Evolutionary conservation across 2,329 filamentous ascomycete species (phyloP).

Genomic region (Lachnum nothofagi): DNA sequence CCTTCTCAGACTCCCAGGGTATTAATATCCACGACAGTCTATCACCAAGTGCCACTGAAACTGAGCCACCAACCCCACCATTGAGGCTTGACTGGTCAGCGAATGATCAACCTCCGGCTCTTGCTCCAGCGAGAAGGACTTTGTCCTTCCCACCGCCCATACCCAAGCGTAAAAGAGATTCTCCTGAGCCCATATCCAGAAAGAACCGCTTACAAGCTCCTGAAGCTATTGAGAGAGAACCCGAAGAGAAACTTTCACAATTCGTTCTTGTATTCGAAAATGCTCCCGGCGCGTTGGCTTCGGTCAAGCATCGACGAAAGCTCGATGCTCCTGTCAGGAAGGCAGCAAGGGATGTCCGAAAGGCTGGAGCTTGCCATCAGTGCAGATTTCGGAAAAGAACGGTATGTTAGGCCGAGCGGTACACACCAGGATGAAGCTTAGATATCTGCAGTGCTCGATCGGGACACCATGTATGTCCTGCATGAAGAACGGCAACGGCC

Average conservation of each 20-base stretch:
- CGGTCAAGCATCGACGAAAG: slow-evolving; percentile 21
- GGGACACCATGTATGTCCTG: slow-evolving; percentile 25
- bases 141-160: background rate
- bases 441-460: slow-evolving; percentile 18
- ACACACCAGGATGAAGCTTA: background rate
- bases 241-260: slow-evolving; percentile 15
- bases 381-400: slow-evolving; percentile 29
- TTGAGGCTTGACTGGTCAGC: slow-evolving; percentile 14
- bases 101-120: background rate
- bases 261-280: slow-evolving; percentile 26
- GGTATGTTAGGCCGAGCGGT: slow-evolving; percentile 12
- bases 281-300: slow-evolving; percentile 22
- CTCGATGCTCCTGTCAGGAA: slow-evolving; percentile 25
- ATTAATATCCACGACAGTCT: background rate
- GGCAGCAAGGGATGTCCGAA: slow-evolving; percentile 25
- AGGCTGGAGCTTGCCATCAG: slow-evolving; percentile 28
- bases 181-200: slow-evolving; percentile 12
- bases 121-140: background rate
- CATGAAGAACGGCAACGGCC: slow-evolving; percentile 21
- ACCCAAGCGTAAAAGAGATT: slow-evolving; percentile 16
- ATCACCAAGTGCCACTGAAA: background rate
- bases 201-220: slow-evolving; percentile 3
- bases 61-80: background rate
- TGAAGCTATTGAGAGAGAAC: too few species aligned
- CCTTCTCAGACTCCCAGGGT: background rate